Evolutionary conservation across 805 yeast species (phyloP).

Genomic region (Ogataea nitratoaversa): DNA sequence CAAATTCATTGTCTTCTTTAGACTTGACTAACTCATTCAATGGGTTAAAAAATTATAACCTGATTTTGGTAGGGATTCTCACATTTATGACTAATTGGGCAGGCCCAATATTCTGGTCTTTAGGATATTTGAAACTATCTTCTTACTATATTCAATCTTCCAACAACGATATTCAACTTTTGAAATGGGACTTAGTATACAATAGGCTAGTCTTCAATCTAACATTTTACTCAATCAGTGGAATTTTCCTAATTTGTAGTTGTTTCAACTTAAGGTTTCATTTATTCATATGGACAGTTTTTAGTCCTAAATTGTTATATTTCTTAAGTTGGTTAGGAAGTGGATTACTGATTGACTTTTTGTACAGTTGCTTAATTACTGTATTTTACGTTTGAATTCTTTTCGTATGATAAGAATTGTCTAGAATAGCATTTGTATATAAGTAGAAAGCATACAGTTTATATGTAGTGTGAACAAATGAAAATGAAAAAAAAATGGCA

Average conservation of each 20-base stretch:
- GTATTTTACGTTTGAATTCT: constrained; percentile 13
- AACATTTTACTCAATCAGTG: constrained; percentile 56
- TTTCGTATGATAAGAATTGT: not conserved
- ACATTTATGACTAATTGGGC: constrained; percentile 84
- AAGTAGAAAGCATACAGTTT: not conserved
- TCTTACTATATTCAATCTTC: constrained; percentile 5
- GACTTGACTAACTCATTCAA: constrained; percentile 91
- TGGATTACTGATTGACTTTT: constrained; percentile 37
- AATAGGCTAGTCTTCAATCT: constrained; percentile 36
- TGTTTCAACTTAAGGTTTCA: constrained; percentile 78
- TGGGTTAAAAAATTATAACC: constrained; percentile 70
- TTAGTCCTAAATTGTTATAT: constrained; percentile 86
- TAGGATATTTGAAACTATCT: constrained; percentile 32
- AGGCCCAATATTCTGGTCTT: constrained; percentile 79
- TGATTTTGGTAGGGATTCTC: constrained; percentile 66
- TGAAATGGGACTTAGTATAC: constrained; percentile 33
- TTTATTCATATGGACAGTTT: constrained; percentile 95
- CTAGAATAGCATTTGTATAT: not conserved
- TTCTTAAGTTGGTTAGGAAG: constrained; percentile 70
- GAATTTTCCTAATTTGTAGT: constrained; percentile 56
- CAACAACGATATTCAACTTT: constrained; percentile 2
- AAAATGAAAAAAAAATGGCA: not conserved
- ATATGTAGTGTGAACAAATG: not conserved
- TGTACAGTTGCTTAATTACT: constrained; percentile 20
- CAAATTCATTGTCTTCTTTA: constrained; percentile 87